Evolutionary conservation across 176 grass and related monocot species (phyloP), one percentile per base, ranked within the genome.

Genomic region (Olyra latifolia): DNA sequence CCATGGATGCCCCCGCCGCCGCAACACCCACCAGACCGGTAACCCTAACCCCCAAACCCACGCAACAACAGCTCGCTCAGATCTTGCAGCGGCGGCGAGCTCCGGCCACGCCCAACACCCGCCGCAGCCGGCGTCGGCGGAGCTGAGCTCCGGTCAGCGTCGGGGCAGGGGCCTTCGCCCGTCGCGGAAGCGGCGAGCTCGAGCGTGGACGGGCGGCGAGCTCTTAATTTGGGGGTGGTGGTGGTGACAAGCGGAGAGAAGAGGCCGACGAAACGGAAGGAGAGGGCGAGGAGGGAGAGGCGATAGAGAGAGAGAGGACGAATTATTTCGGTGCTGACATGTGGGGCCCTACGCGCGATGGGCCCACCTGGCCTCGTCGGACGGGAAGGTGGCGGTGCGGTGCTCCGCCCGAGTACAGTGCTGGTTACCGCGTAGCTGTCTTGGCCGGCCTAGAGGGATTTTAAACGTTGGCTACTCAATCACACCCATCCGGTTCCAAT

Each of bases 1-100:
- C 92, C 97, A 99, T 99, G 74, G 69, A 84, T 20, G 19, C 71
- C 62, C 43, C 52, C 61, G 43, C 19, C 23, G 13, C 66, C 32
- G 35, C 30, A 57, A 43, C 41, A 70, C 14, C 77, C 19, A 2
- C 9, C 39, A 16, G 40, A 71, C 46, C 1, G 16, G 70, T 1
- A 74, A 3, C 19, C 65, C 42, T 40, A 38, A 22, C 6, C 71
- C 42, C 49, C 35, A 23, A 22, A 22, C n/a, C 40, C 29, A 66
- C 39, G 14, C 30, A 40, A 17, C 68, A 50, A 17, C 69, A 48
- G 28, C 69, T 50, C 25, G 35, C 13, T 66, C 77, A 62, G 83
- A 89, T 89, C 83, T 85, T 85, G 86, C 68, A 0, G 23, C 35
- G 24, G 27, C 62, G 22, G 59, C 30, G 38, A 80, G 83, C 72